Conservation (phyloP, 495 filamentous ascomycete species). For the Neurospora sp. region DNA sequence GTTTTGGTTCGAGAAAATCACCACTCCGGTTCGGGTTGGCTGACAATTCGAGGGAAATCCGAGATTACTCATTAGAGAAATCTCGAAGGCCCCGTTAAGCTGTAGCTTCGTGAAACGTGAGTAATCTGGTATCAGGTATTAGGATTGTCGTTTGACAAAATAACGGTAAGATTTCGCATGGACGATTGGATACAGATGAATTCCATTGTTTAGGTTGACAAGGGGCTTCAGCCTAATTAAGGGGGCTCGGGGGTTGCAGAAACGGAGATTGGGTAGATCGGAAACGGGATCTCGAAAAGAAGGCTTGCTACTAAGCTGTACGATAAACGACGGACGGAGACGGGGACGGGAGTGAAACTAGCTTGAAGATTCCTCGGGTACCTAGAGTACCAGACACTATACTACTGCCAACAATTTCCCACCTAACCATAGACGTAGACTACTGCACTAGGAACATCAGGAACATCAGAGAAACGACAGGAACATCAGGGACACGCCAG, state of each 20-base stretch:
- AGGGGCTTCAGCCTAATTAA: background rate
- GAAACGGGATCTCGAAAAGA: background rate
- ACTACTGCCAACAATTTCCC: background rate
- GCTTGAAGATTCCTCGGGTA: background rate
- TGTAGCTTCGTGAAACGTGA: background rate
- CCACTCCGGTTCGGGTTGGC: background rate
- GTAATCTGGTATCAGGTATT: background rate
- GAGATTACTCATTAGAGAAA: background rate
- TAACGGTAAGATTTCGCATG: background rate
- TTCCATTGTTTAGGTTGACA: background rate
- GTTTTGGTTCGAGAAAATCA: background rate
- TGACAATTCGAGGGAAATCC: background rate
- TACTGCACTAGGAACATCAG: background rate
- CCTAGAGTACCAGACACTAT: background rate
- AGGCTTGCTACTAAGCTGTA: background rate
- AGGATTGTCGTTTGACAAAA: background rate
- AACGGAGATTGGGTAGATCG: background rate
- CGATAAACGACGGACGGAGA: background rate
- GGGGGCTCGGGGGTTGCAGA: background rate
- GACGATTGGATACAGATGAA: background rate
- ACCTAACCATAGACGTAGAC: background rate
- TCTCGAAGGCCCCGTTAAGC: background rate
- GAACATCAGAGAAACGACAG: background rate
- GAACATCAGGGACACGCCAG: background rate
- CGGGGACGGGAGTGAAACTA: background rate